Percentiles rank a stretch among this genome's conserved stretches.
phyloP scores from a whole-genome alignment of 2,329 filamentous ascomycete species.

The Colletotrichum gigasporum region DNA sequence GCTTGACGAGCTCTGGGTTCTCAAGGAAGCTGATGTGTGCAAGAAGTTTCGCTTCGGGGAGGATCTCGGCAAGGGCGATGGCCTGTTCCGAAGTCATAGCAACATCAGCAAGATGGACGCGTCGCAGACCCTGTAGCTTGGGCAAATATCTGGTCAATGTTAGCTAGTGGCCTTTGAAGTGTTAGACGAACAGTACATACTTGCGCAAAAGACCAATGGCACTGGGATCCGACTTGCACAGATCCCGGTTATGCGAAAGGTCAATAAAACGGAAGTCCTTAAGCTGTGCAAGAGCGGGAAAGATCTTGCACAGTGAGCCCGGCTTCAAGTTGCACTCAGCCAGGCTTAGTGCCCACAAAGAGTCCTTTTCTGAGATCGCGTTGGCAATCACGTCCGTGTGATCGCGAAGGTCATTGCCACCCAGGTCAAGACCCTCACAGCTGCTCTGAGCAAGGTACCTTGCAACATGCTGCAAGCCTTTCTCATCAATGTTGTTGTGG shows the following conservation, averaged over 20 bases:
- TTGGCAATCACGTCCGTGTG: slow-evolving; percentile 63
- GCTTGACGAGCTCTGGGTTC: slow-evolving; percentile 75
- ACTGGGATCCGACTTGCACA: slow-evolving; percentile 80
- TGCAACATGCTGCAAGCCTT: slow-evolving; percentile 79
- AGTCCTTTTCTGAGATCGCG: slow-evolving; percentile 61
- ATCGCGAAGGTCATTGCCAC: slow-evolving; percentile 78
- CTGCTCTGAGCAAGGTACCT: slow-evolving; percentile 79
- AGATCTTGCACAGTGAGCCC: slow-evolving; percentile 75
- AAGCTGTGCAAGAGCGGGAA: slow-evolving; percentile 77
- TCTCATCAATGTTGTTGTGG: slow-evolving; percentile 79
- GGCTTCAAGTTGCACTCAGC: slow-evolving; percentile 86
- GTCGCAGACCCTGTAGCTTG: slow-evolving; percentile 78
- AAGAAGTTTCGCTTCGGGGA: slow-evolving; percentile 83
- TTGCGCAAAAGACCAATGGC: slow-evolving; percentile 80
- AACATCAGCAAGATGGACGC: slow-evolving; percentile 88
- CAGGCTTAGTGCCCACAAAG: slow-evolving; percentile 84
- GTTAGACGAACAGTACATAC: slow-evolving; percentile 54
- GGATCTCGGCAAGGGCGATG: slow-evolving; percentile 88
- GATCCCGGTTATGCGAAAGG: slow-evolving; percentile 84
- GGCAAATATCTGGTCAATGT: slow-evolving; percentile 72
- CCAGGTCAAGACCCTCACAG: slow-evolving; percentile 89
- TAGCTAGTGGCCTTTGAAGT: background rate
- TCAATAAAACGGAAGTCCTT: slow-evolving; percentile 87
- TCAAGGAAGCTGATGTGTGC: slow-evolving; percentile 89
- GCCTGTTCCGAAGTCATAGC: slow-evolving; percentile 86